Evolutionary conservation across 495 filamentous ascomycete genomes (phyloP), one percentile per base, ranked within the genome.

Genomic region (Penicillium arizonense): DNA sequence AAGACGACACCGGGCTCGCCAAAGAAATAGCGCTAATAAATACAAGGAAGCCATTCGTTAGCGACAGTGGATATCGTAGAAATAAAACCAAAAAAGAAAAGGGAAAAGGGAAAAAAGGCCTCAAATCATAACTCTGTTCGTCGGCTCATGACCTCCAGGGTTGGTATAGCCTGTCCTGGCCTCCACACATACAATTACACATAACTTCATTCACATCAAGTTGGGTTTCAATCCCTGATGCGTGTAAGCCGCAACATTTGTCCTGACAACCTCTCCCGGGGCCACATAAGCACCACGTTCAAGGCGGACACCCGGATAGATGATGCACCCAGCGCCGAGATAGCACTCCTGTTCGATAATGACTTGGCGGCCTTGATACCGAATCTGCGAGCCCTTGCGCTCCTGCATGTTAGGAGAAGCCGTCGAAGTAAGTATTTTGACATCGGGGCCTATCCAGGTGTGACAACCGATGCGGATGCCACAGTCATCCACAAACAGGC

Each of bases 301-400:
- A 32, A 76, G 67, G 44, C 69, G 67, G 16, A 80, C 74, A 36
- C 82, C 82, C 43, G 75, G 87, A 55, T 92, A 78, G 57, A 98
- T 93, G 13, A 86, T 91, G 24, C 86, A 89, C 56, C 88, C 88
- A 14, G 87, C 87, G 16, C 92, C 93, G 58, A 96, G 86, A 81
- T 88, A 93, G 57, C 89, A 91, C 58, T 97, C 90, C 45, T 93
- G 89, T 57, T 89, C 90, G 54, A 98, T 93, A 13, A 78, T 78
- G 46, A 98, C 86, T 6, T 81, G 77, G 32, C 84, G 82, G 3
- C 88, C 92, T 43, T 85, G 68, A 53, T 87, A 86, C 6, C 82
- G 82, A 35, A 90, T 90, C 56, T 82, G 79, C 46, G 85, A 86
- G 3, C 91, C 93, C 50, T 85, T 82, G 23, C 91, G 77, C 58